These are phyloP conservation scores for Leccinellum albellum DNA, from an alignment of 768 basidiomycete genomes.

Conservation along the genomic window DNA sequence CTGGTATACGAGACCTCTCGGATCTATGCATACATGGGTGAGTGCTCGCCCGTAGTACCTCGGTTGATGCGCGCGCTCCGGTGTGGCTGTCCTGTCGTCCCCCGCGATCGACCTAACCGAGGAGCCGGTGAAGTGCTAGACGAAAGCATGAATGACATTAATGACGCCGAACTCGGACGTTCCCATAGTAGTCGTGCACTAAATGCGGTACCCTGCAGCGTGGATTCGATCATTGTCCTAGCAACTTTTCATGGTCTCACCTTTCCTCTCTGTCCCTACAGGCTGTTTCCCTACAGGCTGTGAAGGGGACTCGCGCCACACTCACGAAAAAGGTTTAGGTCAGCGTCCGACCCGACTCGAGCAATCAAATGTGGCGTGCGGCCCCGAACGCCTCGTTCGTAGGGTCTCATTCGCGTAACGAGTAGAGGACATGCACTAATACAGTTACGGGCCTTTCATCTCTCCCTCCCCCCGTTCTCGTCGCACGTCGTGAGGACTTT, in stretches of 20 bases:
- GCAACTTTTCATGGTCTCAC: neutral
- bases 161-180: neutral
- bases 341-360: neutral
- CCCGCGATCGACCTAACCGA: neutral
- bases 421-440: no score
- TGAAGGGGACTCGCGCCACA: neutral
- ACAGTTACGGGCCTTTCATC: neutral
- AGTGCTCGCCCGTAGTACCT: neutral
- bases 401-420: neutral
- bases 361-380: neutral
- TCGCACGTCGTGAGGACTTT: neutral
- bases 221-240: neutral
- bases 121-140: neutral
- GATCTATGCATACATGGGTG: neutral
- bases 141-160: neutral
- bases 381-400: neutral
- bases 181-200: neutral
- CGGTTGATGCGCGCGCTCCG: neutral
- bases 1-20: neutral
- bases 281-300: neutral
- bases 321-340: neutral
- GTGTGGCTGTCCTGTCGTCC: neutral
- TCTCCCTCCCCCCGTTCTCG: neutral
- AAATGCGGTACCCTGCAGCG: neutral
- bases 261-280: neutral